Conservation (phyloP, 1,139 yeast species). For the Geotrichum carabidarum region DNA sequence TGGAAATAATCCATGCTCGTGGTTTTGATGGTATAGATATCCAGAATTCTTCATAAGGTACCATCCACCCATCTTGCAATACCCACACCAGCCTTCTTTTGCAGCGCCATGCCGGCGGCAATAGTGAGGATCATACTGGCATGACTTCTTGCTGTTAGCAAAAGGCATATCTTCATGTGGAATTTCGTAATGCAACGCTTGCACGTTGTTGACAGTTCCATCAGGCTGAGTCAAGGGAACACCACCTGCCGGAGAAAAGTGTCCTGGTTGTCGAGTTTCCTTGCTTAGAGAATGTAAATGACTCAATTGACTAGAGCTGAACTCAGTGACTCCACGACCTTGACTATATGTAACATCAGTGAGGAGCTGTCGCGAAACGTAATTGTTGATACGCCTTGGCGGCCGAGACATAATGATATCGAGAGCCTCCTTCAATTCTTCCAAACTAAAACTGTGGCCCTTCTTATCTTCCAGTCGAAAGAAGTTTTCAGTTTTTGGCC, state of each 20-base stretch:
- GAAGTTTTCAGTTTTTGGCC: constrained; percentile 25
- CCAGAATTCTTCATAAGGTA: constrained; percentile 31
- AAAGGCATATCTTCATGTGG: constrained; percentile 19
- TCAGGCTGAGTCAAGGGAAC: constrained; percentile 5
- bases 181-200: constrained; percentile 3
- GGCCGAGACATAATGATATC: constrained; percentile 28
- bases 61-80: constrained; percentile 29
- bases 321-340: constrained; percentile 28
- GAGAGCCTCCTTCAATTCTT: constrained; percentile 26
- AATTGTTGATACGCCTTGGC: constrained; percentile 28
- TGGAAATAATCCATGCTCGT: constrained; percentile 33
- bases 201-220: neutral
- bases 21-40: constrained; percentile 32
- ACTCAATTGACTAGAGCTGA: constrained; percentile 21
- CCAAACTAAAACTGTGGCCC: constrained; percentile 25
- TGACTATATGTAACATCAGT: constrained; percentile 28
- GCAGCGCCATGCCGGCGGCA: constrained; percentile 24
- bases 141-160: constrained; percentile 24
- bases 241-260: constrained; percentile 20
- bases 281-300: constrained; percentile 24
- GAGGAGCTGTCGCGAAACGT: constrained; percentile 27
- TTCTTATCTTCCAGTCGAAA: constrained; percentile 27
- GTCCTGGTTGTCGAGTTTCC: constrained; percentile 22
- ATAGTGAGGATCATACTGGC: constrained; percentile 28
- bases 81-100: constrained; percentile 33